Conservation (phyloP, 306 rosid genomes). For the Pyrus communis region DNA sequence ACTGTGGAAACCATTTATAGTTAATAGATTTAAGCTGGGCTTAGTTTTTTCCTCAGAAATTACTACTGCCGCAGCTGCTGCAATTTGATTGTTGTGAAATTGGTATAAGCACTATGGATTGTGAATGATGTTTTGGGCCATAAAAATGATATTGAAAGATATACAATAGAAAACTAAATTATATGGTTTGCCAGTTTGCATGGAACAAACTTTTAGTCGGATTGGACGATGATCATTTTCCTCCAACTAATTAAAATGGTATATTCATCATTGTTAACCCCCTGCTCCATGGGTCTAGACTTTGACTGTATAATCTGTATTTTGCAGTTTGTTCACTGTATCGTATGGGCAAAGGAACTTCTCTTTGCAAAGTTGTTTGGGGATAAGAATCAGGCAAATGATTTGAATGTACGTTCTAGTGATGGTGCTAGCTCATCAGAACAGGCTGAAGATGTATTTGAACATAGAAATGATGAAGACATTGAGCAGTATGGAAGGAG, state of each 20-base stretch:
- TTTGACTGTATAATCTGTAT: conserved; percentile 3
- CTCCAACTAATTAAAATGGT: not conserved
- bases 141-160: not conserved
- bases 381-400: conserved; percentile 85
- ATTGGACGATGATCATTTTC: not conserved
- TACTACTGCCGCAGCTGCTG: not conserved
- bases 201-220: not conserved
- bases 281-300: not conserved
- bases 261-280: not conserved
- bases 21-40: not conserved
- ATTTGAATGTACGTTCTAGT: conserved; percentile 79
- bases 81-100: not conserved
- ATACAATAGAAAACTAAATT: not conserved
- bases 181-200: not conserved
- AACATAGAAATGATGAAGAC: conserved; percentile 68
- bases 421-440: conserved; percentile 80
- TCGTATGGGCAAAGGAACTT: conserved; percentile 97
- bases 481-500: conserved; percentile 80
- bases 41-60: not conserved
- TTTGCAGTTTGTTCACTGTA: conserved; percentile 92
- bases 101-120: not conserved
- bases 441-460: conserved; percentile 70
- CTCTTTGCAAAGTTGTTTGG: conserved; percentile 92
- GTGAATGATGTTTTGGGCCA: not conserved
- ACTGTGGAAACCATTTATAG: not conserved